Base-by-base conservation (phyloP, 306 rosid species). In the Cercis canadensis region DNA sequence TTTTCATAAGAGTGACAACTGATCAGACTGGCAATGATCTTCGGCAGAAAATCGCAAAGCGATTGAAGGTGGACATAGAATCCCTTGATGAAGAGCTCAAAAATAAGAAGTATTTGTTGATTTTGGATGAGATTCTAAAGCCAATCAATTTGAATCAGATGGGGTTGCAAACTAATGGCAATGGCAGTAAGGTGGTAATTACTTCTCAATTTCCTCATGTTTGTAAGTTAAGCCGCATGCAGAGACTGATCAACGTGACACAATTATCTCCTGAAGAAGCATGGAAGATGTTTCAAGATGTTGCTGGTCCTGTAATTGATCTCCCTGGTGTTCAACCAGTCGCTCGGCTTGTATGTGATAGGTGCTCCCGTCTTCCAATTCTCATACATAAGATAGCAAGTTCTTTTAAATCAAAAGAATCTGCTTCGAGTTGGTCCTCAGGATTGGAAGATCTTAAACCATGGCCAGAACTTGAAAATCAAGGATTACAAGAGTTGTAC, bases 51-150 rank as follows among this genome's bases (percentile, higher is more conserved):
- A 43, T 43, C 0, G 49, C 49, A 11, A 43, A 43, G n/a, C 49
- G n/a, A 10, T 43, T 37, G 10, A 37, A 37, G 43, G 8, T 37
- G 43, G 43, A 37, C 43, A 13, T 6, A 24, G 11, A 33, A 74
- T 45, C 4, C 29, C 2, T 24, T 1, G 29, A n/a, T 19, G 4
- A 9, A 5, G 73, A 74, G 33, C 24, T 74, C 1, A 4, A 56
- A 33, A 18, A 29, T 7, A 44, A 56, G 24, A 65, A 1, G 43
- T 74, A 56, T n/a, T 31, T 74, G 24, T 9, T 74, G 46, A 19
- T 74, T 45, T 34, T 74, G 59, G 79, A 74, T 65, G 73, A 66
- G 2, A 72, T 65, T 6, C 45, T 29, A 17, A 5, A 56, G 4
- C 0, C 4, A n/a, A 15, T 74, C 7, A n/a, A 74, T 56, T 31